These are phyloP conservation scores for Aspergillus biplanus DNA, from an alignment of 495 filamentous ascomycete species.

Conservation along the genomic window DNA sequence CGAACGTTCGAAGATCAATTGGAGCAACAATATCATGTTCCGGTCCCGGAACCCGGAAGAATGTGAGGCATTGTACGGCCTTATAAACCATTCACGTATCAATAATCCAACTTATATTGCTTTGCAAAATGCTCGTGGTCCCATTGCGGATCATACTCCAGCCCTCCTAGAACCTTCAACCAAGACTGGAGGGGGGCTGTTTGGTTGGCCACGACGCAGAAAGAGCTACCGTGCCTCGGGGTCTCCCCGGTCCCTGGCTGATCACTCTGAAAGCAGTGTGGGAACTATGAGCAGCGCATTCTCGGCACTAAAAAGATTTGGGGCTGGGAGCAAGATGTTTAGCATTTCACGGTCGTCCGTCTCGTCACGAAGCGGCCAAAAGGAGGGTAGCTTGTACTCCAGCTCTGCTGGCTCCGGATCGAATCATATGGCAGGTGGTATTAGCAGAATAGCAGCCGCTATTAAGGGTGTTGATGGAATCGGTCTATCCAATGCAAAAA, in stretches of 20 bases:
- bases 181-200: conserved; percentile 41
- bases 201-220: conserved; percentile 53
- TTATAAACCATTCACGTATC: conserved; percentile 81
- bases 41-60: conserved; percentile 78
- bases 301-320: conserved; percentile 75
- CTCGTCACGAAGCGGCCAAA: conserved; percentile 56
- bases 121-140: conserved; percentile 69
- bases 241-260: conserved; percentile 54
- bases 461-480: conserved; percentile 56
- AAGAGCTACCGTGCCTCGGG: conserved; percentile 63
- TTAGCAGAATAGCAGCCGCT: conserved; percentile 58
- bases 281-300: conserved; percentile 65
- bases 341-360: conserved; percentile 74
- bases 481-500: conserved; percentile 76
- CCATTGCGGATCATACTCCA: conserved; percentile 35
- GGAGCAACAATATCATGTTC: conserved; percentile 81
- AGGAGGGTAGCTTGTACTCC: conserved; percentile 64
- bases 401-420: conserved; percentile 55
- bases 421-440: conserved; percentile 52
- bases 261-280: conserved; percentile 61
- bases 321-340: conserved; percentile 65
- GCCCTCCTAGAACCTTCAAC: conserved; percentile 34
- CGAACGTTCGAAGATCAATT: conserved; percentile 67
- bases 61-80: conserved; percentile 76
- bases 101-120: conserved; percentile 89